Evolutionary conservation across 2,329 filamentous ascomycete genomes (phyloP).

Genomic region (Monosporascus sp.): DNA sequence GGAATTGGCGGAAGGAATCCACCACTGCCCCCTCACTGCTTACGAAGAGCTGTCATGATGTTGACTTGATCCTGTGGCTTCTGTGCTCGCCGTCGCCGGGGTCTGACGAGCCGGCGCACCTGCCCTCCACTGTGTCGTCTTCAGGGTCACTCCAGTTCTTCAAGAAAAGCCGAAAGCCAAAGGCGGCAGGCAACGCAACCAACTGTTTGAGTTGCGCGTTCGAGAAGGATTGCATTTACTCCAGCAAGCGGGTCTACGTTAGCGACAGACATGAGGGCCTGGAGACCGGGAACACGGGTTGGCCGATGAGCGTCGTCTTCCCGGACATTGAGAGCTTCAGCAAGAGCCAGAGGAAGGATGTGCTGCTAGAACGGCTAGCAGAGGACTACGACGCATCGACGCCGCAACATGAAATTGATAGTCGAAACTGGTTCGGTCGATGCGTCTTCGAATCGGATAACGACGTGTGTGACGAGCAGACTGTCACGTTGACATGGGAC

Average conservation of each 20-base stretch:
- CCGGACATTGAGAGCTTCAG: constrained; percentile 83
- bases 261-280: constrained; percentile 58
- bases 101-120: constrained; percentile 52
- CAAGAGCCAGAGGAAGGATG: constrained; percentile 32
- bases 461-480: constrained; percentile 88
- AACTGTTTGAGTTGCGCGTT: constrained; percentile 81
- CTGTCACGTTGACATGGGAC: constrained; percentile 83
- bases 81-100: constrained; percentile 65
- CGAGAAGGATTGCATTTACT: constrained; percentile 75
- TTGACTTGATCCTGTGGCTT: constrained; percentile 89
- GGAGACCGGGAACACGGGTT: constrained; percentile 60
- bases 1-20: constrained; percentile 85
- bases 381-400: constrained; percentile 51
- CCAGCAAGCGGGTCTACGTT: constrained; percentile 76
- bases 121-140: constrained; percentile 72
- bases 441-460: constrained; percentile 94
- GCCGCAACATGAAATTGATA: constrained; percentile 40
- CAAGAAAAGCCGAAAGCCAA: constrained; percentile 68
- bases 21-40: constrained; percentile 75
- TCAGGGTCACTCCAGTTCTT: constrained; percentile 75
- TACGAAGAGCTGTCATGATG: constrained; percentile 94
- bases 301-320: constrained; percentile 86
- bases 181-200: constrained; percentile 66
- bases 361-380: constrained; percentile 29
- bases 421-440: constrained; percentile 77